phyloP scores from a whole-genome alignment of 768 basidiomycete genomes.

The Russula foetens region DNA sequence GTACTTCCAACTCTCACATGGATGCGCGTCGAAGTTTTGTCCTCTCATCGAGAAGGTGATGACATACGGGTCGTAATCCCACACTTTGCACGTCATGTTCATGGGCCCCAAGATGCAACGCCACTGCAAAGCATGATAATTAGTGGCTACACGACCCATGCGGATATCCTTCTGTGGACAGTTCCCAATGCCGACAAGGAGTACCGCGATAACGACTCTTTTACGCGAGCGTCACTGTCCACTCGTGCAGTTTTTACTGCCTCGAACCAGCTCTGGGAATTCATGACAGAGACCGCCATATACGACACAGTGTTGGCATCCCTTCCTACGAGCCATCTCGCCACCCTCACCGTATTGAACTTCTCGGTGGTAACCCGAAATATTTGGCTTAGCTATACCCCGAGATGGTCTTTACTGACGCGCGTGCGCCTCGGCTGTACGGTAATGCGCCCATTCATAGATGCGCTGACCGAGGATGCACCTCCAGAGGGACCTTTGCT shows the following conservation, averaged over 20 bases:
- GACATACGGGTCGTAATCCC: neutral
- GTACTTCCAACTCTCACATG: neutral
- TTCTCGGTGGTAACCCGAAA: neutral
- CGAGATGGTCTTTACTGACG: neutral
- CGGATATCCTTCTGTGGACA: neutral
- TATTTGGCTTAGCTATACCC: neutral
- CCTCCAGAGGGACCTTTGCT: neutral
- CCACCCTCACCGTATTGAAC: neutral
- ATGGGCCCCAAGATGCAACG: neutral
- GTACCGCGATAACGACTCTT: neutral
- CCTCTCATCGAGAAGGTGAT: neutral
- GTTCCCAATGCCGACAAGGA: neutral
- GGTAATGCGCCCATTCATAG: neutral
- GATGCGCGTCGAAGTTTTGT: neutral
- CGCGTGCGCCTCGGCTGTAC: neutral
- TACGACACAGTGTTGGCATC: neutral
- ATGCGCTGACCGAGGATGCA: neutral
- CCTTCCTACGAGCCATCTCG: neutral
- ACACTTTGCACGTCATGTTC: neutral
- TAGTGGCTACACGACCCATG: neutral
- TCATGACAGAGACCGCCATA: neutral
- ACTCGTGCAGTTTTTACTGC: neutral
- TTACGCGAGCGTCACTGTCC: neutral
- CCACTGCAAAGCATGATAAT: conserved; percentile 1
- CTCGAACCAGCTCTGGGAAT: neutral